A percentile compares a stretch with the other conserved stretches of the same genome.
These are phyloP conservation scores for Inga leiocalycina DNA, from an alignment of 306 rosid species.

Conservation along the genomic window DNA sequence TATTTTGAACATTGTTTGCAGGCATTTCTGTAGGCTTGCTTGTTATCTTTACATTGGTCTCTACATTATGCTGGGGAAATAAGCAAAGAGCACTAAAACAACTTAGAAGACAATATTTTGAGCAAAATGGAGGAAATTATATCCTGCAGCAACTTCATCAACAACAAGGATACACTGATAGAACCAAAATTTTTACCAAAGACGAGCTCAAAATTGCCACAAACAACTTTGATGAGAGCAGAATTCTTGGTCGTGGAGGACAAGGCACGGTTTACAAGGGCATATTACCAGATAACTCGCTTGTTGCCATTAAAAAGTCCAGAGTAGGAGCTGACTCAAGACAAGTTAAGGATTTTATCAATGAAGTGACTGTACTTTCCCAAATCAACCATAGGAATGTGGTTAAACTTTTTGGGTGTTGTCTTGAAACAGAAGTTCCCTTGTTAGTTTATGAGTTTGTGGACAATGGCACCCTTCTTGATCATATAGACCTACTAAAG, in stretches of 20 bases:
- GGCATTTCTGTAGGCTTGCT: neutral
- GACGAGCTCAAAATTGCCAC: neutral
- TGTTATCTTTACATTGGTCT: neutral
- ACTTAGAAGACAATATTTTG: constrained; percentile 14
- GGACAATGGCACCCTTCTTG: neutral
- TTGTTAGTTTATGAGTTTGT: neutral
- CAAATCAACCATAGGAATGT: neutral
- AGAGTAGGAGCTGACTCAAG: neutral
- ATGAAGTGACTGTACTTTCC: neutral
- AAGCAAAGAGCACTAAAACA: neutral
- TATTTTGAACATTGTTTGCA: neutral
- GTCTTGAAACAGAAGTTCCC: neutral
- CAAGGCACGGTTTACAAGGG: neutral
- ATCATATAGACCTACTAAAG: neutral
- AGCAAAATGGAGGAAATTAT: constrained; percentile 35
- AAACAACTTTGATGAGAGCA: neutral
- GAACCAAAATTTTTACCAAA: neutral
- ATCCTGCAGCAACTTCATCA: constrained; percentile 25
- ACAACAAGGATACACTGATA: neutral
- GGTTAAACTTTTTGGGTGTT: neutral
- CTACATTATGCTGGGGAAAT: neutral
- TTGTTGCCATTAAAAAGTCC: neutral
- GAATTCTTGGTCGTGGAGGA: neutral
- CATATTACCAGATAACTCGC: neutral
- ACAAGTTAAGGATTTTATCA: neutral